phyloP scores from a whole-genome alignment of 2,329 filamentous ascomycete genomes.

The Hymenotorrendiella dingleyae region DNA sequence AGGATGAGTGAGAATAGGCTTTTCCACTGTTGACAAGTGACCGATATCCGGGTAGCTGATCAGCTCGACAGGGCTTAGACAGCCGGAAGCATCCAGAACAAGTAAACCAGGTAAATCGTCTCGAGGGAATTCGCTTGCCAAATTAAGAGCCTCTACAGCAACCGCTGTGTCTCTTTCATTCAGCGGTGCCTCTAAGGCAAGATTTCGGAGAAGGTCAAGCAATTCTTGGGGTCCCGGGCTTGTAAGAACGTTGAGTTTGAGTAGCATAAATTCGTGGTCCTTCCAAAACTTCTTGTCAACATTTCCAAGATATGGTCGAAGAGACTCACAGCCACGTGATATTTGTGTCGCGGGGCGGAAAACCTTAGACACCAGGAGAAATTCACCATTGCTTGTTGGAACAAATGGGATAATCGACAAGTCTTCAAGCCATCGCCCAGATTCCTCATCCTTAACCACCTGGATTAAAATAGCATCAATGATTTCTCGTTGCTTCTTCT shows the following conservation, averaged over 20 bases:
- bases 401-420: slow-evolving; percentile 15
- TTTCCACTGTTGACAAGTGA: slow-evolving; percentile 1
- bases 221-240: slow-evolving; percentile 18
- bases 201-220: slow-evolving; percentile 15
- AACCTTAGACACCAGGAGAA: slow-evolving; percentile 14
- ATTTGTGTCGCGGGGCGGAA: slow-evolving; percentile 10
- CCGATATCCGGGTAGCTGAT: slow-evolving; percentile 19
- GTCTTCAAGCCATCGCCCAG: slow-evolving; percentile 2
- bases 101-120: slow-evolving; percentile 14
- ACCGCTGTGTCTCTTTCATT: slow-evolving; percentile 17
- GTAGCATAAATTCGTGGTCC: slow-evolving; percentile 15
- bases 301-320: slow-evolving; percentile 22
- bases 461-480: slow-evolving; percentile 19
- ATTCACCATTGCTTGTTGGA: slow-evolving; percentile 6
- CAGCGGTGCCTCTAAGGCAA: slow-evolving; percentile 18
- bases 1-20: slow-evolving; percentile 19
- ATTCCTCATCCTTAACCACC: slow-evolving; percentile 5
- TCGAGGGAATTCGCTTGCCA: slow-evolving; percentile 15
- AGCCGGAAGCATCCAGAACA: slow-evolving; percentile 15
- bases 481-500: slow-evolving; percentile 7
- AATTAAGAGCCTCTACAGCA: slow-evolving; percentile 22
- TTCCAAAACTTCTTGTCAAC: slow-evolving; percentile 20
- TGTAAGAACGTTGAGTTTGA: slow-evolving; percentile 16
- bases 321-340: slow-evolving; percentile 2
- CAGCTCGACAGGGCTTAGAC: slow-evolving; percentile 15